Evolutionary conservation across 2,329 filamentous ascomycete genomes (phyloP).

Genomic region (Phoma sp.): DNA sequence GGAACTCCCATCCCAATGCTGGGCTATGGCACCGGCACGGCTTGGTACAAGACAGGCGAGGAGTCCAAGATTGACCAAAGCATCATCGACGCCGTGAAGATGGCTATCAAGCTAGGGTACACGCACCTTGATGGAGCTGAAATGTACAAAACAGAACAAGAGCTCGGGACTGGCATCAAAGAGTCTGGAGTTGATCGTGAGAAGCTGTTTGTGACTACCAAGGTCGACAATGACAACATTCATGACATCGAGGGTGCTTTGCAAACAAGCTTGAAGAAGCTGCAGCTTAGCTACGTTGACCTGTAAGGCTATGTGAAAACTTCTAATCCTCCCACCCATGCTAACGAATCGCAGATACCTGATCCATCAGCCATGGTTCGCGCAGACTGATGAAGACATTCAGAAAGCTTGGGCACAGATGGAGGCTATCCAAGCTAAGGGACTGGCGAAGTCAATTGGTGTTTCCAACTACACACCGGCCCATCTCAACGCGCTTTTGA

Average conservation of each 20-base stretch:
- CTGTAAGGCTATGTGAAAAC: conserved; percentile 51
- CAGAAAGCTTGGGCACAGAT: conserved; percentile 65
- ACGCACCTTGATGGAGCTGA: conserved; percentile 78
- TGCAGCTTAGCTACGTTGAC: conserved; percentile 67
- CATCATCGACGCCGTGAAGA: conserved; percentile 62
- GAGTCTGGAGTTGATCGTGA: conserved; percentile 52
- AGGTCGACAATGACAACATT: conserved; percentile 58
- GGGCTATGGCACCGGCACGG: conserved; percentile 75
- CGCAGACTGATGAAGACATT: conserved; percentile 59
- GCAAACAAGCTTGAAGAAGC: conserved; percentile 62
- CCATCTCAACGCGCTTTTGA: conserved; percentile 61
- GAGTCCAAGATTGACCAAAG: conserved; percentile 62
- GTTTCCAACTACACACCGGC: conserved; percentile 64
- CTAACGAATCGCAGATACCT: conserved; percentile 56
- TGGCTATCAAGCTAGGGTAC: conserved; percentile 72
- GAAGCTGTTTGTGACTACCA: conserved; percentile 62
- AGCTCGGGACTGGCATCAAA: conserved; percentile 57
- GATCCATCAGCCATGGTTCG: conserved; percentile 67
- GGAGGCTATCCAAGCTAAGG: conserved; percentile 63
- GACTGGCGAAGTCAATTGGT: conserved; percentile 66
- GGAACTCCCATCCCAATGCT: conserved; percentile 75
- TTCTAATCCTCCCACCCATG: background rate
- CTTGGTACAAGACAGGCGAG: conserved; percentile 62
- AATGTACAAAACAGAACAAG: conserved; percentile 59
- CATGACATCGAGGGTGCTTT: conserved; percentile 63